Evolutionary conservation across 306 rosid genomes (phyloP).

Genomic region (Betula pendula): DNA sequence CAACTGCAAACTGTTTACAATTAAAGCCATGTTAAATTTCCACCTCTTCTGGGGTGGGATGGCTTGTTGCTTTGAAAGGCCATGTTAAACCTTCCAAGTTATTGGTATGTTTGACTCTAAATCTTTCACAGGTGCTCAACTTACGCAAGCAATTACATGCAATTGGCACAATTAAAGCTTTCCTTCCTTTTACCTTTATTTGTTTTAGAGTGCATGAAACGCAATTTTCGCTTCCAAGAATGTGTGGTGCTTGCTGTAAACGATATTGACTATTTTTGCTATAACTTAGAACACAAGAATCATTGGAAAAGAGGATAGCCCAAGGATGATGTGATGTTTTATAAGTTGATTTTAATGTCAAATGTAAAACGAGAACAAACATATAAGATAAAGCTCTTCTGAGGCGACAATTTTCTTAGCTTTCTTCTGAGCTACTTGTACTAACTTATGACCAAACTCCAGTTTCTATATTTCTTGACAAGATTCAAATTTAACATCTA

Average conservation of each 20-base stretch:
- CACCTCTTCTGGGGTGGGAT: not conserved
- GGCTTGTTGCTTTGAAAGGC: not conserved
- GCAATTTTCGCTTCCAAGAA: too few relatives aligned
- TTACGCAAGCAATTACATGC: too few relatives aligned
- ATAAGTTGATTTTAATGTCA: not conserved
- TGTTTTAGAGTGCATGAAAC: too few relatives aligned
- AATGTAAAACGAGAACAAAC: not conserved
- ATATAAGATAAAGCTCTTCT: too few relatives aligned
- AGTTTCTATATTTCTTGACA: not conserved
- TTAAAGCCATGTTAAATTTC: not conserved
- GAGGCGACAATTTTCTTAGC: not conserved
- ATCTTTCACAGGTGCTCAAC: too few relatives aligned
- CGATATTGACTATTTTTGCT: not conserved
- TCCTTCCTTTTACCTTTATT: too few relatives aligned
- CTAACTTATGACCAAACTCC: too few relatives aligned
- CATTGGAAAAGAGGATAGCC: not conserved
- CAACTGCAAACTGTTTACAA: not conserved
- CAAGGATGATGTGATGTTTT: not conserved
- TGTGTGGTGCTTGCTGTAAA: too few relatives aligned
- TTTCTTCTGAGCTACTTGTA: not conserved
- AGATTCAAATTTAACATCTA: not conserved
- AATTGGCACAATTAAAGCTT: too few relatives aligned
- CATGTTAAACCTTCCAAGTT: not conserved
- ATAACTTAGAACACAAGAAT: not conserved
- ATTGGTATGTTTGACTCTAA: not conserved